Base-by-base conservation (phyloP, 2,329 filamentous ascomycete species). In the Aspergillus viridinutans region DNA sequence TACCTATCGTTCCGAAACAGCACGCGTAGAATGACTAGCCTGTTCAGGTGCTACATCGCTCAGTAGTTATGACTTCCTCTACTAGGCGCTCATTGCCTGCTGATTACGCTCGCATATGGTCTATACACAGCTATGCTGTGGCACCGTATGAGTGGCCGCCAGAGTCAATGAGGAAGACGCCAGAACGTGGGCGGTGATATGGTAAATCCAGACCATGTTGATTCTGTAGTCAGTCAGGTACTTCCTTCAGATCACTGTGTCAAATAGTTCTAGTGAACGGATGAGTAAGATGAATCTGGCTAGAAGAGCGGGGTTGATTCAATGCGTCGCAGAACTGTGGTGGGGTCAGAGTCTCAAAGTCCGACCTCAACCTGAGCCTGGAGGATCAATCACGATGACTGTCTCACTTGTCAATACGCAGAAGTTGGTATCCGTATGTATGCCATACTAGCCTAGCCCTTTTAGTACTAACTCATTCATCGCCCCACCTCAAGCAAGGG, bases 401-500 rank as follows among this genome's bases (percentile, higher is more conserved):
- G 14, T 35, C 14, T 7, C 5, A 17, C 12, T 17, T 17, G 14
- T 17, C 12, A 6, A 7, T 17, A 38, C 32, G 3, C 14, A 38
- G 5, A 17, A 17, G 32, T 17, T 3, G 14, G 32, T 38, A 38
- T 17, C 14, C 32, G 14, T 38, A 35, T 5, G 14, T 17, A 17
- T 7, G 5, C 32, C 14, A 5, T 7, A 38, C 6, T 38, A 17
- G 6, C 5, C 32, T 38, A 38, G 32, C 14, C 32, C 2, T 38
- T 17, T 17, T 17, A 17, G 2, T 17, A 35, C 32, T 38, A 7
- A 14, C 14, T 38, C 14, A 3, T 38, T 17, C 4, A 6, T 38
- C 2, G 32, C 57, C 59, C 61, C 61, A 58, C 59, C 50, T 56
- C 55, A 63, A 60, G 63, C 63, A 65, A 65, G 63, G 63, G 63